Conservation (phyloP, 2,329 filamentous ascomycete species). For the Trichophaea hybrida region DNA sequence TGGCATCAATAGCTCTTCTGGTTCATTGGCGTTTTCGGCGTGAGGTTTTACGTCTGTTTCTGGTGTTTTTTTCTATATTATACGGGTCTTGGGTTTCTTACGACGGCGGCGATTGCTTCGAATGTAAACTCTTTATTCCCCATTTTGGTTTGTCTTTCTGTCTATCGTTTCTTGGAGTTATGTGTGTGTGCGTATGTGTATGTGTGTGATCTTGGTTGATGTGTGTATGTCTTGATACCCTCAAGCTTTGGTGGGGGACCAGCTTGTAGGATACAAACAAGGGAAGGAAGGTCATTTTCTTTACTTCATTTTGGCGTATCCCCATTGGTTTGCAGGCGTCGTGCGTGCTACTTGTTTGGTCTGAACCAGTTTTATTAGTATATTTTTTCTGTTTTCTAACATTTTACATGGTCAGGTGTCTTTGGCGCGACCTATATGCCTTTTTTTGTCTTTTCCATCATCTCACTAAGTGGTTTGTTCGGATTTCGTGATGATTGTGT, state of each 20-base stretch:
- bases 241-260: background rate
- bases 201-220: background rate
- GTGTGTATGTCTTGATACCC: background rate
- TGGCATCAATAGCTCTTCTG: slow-evolving; percentile 12
- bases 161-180: slow-evolving; percentile 5
- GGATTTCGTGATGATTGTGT: too few relatives aligned
- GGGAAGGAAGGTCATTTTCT: too few relatives aligned
- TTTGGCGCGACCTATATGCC: background rate
- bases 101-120: slow-evolving; percentile 3
- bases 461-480: too few relatives aligned
- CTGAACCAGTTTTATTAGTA: background rate
- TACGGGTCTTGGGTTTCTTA: slow-evolving; percentile 1
- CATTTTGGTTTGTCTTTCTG: background rate
- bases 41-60: slow-evolving; percentile 1
- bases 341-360: background rate
- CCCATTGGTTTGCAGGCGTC: background rate
- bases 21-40: slow-evolving; percentile 17
- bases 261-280: too few relatives aligned
- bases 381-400: background rate
- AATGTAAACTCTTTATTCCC: background rate
- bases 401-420: background rate
- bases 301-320: background rate
- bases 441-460: background rate
- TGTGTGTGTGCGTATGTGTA: background rate
- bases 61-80: slow-evolving; percentile 5